These are phyloP conservation scores for Picochlorum sp. DNA, from an alignment of 139 green algal genomes.

Conservation along the genomic window DNA sequence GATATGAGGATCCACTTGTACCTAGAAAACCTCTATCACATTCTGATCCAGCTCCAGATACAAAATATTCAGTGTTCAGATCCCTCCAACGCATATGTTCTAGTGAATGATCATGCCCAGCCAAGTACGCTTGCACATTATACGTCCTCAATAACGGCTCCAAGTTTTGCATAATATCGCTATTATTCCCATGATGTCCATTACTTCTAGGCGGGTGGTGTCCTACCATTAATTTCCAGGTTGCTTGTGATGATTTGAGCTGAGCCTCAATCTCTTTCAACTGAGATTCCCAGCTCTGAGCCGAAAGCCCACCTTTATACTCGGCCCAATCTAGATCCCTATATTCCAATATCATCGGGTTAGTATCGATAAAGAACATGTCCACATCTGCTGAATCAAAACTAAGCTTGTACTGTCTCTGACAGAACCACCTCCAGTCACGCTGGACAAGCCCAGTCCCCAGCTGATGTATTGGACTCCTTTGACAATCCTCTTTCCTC, in stretches of 20 bases:
- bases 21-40: constrained; percentile 1
- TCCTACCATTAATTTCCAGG: constrained; percentile 55
- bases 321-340: constrained; percentile 18
- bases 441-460: not conserved
- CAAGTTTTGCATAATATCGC: constrained; percentile 12
- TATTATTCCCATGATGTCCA: not conserved
- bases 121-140: constrained; percentile 24
- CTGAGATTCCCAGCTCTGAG: constrained; percentile 23
- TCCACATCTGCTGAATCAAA: constrained; percentile 25
- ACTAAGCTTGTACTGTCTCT: constrained; percentile 17
- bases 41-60: not conserved
- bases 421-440: constrained; percentile 39
- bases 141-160: constrained; percentile 14
- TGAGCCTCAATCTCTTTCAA: constrained; percentile 15
- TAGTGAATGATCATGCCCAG: constrained; percentile 64
- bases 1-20: not conserved
- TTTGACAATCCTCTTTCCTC: constrained; percentile 27
- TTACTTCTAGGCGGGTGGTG: constrained; percentile 37
- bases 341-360: constrained; percentile 31
- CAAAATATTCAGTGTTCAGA: not conserved
- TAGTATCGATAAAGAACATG: constrained; percentile 65
- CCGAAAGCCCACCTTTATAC: constrained; percentile 33
- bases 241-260: constrained; percentile 8
- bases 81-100: constrained; percentile 28
- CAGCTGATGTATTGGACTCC: constrained; percentile 31